Percentiles rank a stretch among this genome's conserved stretches.
These are phyloP conservation scores for Coemansia sp. DNA, from an alignment of 192 early-diverging fungal genomes.

Conservation along the genomic window DNA sequence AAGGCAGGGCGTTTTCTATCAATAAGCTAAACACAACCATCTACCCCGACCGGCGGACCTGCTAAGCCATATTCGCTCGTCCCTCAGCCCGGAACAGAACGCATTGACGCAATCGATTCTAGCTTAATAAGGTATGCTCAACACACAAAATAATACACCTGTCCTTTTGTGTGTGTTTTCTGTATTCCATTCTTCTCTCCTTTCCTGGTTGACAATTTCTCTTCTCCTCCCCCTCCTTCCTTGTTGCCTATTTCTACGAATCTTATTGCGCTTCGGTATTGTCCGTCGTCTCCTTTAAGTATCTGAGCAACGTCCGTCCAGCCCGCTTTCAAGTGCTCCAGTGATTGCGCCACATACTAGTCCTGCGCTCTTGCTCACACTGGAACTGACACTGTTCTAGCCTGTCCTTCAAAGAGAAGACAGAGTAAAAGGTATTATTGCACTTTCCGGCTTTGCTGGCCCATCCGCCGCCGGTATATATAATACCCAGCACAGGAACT, in stretches of 20 bases:
- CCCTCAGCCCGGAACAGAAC: background rate
- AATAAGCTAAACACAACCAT: background rate
- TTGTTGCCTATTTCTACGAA: constrained; percentile 7
- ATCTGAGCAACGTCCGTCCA: background rate
- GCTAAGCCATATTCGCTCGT: constrained; percentile 6
- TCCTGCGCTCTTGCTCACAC: no score
- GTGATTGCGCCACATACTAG: background rate
- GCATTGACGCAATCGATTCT: background rate
- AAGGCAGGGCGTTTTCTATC: background rate
- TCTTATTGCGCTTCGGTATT: background rate
- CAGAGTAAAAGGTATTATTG: background rate
- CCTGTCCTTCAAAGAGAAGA: background rate
- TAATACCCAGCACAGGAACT: background rate
- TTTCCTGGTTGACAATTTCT: background rate
- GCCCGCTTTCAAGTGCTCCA: background rate
- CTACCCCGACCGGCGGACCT: background rate
- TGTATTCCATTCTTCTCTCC: background rate
- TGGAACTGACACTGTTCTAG: no score
- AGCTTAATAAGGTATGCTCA: constrained; percentile 2
- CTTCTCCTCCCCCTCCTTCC: background rate
- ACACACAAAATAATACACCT: background rate
- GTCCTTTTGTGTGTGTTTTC: background rate
- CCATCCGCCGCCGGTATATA: background rate
- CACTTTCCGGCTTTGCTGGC: background rate
- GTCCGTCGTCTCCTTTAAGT: background rate